A percentile compares a stretch with the other conserved stretches of the same genome.
Evolutionary conservation across 345 rosid species (phyloP).

Genomic region (Camelina laxa): DNA sequence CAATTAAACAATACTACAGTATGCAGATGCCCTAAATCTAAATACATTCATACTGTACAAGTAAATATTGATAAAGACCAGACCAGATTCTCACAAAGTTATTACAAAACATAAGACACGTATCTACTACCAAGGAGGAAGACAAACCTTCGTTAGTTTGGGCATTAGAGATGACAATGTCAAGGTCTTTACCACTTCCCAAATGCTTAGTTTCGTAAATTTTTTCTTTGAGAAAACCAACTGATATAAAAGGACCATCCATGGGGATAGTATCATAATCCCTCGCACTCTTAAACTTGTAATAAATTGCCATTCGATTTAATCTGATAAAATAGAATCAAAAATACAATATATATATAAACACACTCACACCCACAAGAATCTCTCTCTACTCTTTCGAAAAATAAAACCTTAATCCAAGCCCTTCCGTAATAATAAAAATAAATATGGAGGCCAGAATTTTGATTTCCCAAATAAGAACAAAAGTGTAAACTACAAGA

Average conservation of each 20-base stretch:
- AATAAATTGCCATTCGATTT: slow-evolving; percentile 85
- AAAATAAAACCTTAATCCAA: slow-evolving; percentile 10
- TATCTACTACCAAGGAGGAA: slow-evolving; percentile 9
- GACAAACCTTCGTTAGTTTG: slow-evolving; percentile 99
- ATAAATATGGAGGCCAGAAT: slow-evolving; percentile 1
- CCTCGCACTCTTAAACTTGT: slow-evolving; percentile 99
- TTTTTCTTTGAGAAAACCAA: slow-evolving; percentile 97
- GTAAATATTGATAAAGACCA: not conserved
- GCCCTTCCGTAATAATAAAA: not conserved
- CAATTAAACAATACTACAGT: not conserved
- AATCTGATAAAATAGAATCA: slow-evolving; percentile 39
- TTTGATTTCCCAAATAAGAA: slow-evolving; percentile 22
- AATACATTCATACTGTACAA: not conserved
- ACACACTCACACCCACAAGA: not conserved
- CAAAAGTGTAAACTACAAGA: slow-evolving; percentile 24
- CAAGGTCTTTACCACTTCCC: slow-evolving; percentile 98
- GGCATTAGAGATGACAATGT: slow-evolving; percentile 97
- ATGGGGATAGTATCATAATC: slow-evolving; percentile 87
- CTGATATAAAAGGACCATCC: slow-evolving; percentile 97
- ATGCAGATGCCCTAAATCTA: not conserved
- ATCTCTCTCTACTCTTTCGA: slow-evolving; percentile 21
- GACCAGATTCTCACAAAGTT: not conserved
- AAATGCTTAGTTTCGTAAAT: slow-evolving; percentile 97
- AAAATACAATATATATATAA: slow-evolving; percentile 15
- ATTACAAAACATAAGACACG: not conserved